These are phyloP conservation scores for Crucihimalaya himalaica DNA, from an alignment of 345 rosid species.

Conservation along the genomic window DNA sequence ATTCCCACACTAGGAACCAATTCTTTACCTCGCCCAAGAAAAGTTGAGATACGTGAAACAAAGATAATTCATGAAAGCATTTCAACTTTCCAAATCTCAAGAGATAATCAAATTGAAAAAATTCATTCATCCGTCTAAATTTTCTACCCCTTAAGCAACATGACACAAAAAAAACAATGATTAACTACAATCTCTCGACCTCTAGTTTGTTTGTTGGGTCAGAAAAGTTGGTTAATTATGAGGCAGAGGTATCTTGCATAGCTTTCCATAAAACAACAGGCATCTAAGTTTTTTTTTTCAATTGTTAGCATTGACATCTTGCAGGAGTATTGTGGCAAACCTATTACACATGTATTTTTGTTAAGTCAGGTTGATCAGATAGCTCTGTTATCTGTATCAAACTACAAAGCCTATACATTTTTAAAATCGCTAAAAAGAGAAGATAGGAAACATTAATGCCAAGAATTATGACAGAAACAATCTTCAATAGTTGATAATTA, in stretches of 20 bases:
- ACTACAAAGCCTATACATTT: conserved; percentile 18
- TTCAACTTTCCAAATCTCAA: conserved; percentile 7
- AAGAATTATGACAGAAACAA: not conserved
- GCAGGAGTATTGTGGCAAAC: not conserved
- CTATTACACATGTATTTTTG: not conserved
- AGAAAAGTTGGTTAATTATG: not conserved
- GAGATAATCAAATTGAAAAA: not conserved
- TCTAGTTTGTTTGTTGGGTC: not conserved
- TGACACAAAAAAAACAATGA: not conserved
- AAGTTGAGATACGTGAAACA: conserved; percentile 8
- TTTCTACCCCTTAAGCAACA: conserved; percentile 12
- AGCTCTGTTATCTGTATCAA: not conserved
- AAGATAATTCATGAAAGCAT: not conserved
- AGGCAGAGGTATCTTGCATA: conserved; percentile 12
- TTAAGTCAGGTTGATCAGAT: not conserved
- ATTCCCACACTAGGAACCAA: not conserved
- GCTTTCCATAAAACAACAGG: not conserved
- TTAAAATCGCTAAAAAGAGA: not conserved
- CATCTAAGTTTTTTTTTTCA: not conserved
- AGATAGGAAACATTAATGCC: conserved; percentile 14
- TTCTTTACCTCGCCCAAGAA: not conserved
- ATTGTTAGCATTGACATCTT: conserved; percentile 13
- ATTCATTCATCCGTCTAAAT: not conserved
- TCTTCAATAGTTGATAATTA: not conserved
- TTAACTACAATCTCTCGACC: not conserved